Percentiles rank a stretch among this genome's conserved stretches.
These are phyloP conservation scores for Aquanectria penicillioides DNA, from an alignment of 2,329 filamentous ascomycete species.

Conservation along the genomic window DNA sequence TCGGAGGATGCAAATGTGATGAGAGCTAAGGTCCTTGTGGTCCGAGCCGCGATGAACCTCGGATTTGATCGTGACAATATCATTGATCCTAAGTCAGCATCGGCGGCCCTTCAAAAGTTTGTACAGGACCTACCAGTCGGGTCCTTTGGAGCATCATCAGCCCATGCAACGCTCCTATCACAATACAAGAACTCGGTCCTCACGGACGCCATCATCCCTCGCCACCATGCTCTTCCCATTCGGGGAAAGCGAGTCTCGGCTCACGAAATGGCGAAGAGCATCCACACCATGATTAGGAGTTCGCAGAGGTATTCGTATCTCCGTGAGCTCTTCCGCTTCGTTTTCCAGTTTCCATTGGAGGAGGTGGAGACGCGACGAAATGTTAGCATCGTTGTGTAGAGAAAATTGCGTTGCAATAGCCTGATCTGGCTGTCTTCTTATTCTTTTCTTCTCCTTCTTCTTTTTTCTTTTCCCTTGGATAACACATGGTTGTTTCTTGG, in stretches of 20 bases:
- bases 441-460: conserved; percentile 13
- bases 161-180: conserved; percentile 77
- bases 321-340: conserved; percentile 81
- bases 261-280: conserved; percentile 81
- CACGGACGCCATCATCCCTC: conserved; percentile 69
- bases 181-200: conserved; percentile 84
- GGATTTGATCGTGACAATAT: conserved; percentile 75
- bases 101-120: conserved; percentile 74
- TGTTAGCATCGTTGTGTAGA: conserved; percentile 65
- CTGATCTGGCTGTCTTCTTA: too few relatives aligned
- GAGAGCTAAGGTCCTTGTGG: conserved; percentile 80
- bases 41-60: conserved; percentile 87
- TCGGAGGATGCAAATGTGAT: conserved; percentile 81
- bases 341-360: conserved; percentile 86
- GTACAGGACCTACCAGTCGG: conserved; percentile 79
- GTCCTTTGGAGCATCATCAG: conserved; percentile 78
- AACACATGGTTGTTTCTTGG: not conserved
- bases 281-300: conserved; percentile 77
- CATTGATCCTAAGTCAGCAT: conserved; percentile 55
- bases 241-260: conserved; percentile 71
- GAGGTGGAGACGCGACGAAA: conserved; percentile 77
- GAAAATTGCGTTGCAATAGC: too few relatives aligned
- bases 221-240: conserved; percentile 55
- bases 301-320: conserved; percentile 79
- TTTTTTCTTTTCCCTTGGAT: conserved; percentile 21